Evolutionary conservation across 2,329 filamentous ascomycete species (phyloP).

Genomic region (Pseudogymnoascus sp.): DNA sequence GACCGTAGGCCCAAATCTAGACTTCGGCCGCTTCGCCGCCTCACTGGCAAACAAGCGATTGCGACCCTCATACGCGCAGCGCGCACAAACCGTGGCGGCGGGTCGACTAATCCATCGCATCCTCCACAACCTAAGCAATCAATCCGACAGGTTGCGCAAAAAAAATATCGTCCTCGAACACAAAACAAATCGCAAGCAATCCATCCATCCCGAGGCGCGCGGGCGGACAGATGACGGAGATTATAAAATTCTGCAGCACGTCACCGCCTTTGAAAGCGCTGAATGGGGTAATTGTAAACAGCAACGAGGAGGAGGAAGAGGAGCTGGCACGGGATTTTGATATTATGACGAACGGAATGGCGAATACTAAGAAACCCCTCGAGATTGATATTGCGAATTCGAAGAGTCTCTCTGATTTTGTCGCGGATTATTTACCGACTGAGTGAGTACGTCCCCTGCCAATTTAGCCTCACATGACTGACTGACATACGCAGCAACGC

Average conservation of each 20-base stretch:
- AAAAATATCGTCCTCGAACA: neutral
- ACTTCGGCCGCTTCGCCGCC: slow-evolving; percentile 11
- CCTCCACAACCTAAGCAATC: neutral
- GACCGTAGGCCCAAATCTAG: slow-evolving; percentile 38
- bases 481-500: slow-evolving; percentile 10
- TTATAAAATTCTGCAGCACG: neutral
- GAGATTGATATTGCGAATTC: slow-evolving; percentile 42
- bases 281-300: neutral
- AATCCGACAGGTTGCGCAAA: neutral
- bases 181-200: neutral
- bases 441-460: slow-evolving; percentile 32
- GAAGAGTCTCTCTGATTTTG: slow-evolving; percentile 42
- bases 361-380: neutral
- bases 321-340: neutral
- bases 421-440: slow-evolving; percentile 40
- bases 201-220: neutral
- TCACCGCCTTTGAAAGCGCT: neutral
- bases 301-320: neutral
- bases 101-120: neutral
- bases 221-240: neutral
- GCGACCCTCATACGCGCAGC: neutral
- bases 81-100: neutral
- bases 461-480: neutral
- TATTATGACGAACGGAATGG: neutral
- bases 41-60: neutral